These are phyloP conservation scores for Erigeron philadelphicus DNA, from an alignment of 140 eudicot species.

Conservation along the genomic window DNA sequence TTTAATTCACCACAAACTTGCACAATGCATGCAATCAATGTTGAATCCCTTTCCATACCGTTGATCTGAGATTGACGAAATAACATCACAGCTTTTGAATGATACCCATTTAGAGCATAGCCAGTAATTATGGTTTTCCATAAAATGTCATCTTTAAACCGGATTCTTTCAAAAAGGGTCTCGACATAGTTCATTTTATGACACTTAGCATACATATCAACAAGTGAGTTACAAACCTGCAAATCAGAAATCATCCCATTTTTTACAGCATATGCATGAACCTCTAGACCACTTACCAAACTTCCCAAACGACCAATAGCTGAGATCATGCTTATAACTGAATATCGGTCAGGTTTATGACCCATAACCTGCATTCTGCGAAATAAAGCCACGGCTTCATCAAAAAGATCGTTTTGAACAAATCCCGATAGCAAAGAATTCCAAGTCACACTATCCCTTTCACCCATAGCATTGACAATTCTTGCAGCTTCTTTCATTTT, in stretches of 20 bases:
- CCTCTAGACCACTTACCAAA: conserved; percentile 50
- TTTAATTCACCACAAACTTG: conserved; percentile 56
- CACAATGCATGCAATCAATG: conserved; percentile 61
- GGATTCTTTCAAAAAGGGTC: conserved; percentile 44
- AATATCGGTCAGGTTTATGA: conserved; percentile 50
- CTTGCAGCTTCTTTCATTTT: conserved; percentile 52
- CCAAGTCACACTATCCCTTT: conserved; percentile 61
- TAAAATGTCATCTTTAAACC: conserved; percentile 47
- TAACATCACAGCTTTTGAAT: conserved; percentile 40
- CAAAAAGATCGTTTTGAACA: conserved; percentile 55
- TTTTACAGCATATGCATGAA: conserved; percentile 70
- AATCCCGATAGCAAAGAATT: conserved; percentile 71
- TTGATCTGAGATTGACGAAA: conserved; percentile 40
- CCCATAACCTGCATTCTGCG: conserved; percentile 39
- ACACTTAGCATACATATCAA: conserved; percentile 81
- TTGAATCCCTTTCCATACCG: conserved; percentile 37
- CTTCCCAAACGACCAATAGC: conserved; percentile 47
- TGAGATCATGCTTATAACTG: conserved; percentile 49
- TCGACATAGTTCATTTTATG: conserved; percentile 42
- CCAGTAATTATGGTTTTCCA: conserved; percentile 69
- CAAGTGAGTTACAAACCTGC: conserved; percentile 66
- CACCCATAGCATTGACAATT: conserved; percentile 36
- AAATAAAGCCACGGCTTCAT: conserved; percentile 47
- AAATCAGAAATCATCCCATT: conserved; percentile 48
- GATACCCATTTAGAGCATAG: conserved; percentile 41